phyloP scores from a whole-genome alignment of 495 filamentous ascomycete genomes.

The Tricharina praecox region DNA sequence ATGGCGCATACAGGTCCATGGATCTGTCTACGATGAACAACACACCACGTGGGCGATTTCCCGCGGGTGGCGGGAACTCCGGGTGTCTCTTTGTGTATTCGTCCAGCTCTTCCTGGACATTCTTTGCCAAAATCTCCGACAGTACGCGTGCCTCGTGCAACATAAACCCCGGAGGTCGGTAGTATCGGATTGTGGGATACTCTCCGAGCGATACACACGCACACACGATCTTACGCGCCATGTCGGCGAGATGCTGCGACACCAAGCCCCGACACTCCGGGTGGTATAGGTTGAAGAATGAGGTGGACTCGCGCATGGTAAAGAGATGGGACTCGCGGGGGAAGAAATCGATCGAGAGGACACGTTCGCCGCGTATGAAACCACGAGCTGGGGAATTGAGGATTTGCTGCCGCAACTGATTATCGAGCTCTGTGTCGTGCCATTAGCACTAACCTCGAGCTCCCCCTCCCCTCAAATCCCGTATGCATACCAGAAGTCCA shows the following conservation, averaged over 20 bases:
- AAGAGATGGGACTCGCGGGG: slow-evolving; percentile 81
- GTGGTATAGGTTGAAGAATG: slow-evolving; percentile 83
- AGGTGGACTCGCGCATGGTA: slow-evolving; percentile 84
- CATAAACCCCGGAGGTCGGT: slow-evolving; percentile 49
- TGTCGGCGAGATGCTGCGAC: slow-evolving; percentile 54
- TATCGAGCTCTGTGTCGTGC: slow-evolving; percentile 20
- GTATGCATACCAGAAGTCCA: slow-evolving; percentile 58
- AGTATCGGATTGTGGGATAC: slow-evolving; percentile 70
- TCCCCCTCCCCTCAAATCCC: background rate
- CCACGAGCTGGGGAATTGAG: slow-evolving; percentile 39
- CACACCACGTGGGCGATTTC: slow-evolving; percentile 64
- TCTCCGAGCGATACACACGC: slow-evolving; percentile 30
- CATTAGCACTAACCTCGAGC: slow-evolving; percentile 12
- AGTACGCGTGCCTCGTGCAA: slow-evolving; percentile 76
- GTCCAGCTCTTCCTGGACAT: slow-evolving; percentile 80
- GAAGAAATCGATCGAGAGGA: slow-evolving; percentile 70
- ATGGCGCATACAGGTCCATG: slow-evolving; percentile 73
- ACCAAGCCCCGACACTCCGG: slow-evolving; percentile 75
- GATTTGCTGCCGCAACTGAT: slow-evolving; percentile 22
- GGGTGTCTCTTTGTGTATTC: slow-evolving; percentile 62
- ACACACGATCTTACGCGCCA: slow-evolving; percentile 59
- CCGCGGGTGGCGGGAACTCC: slow-evolving; percentile 59
- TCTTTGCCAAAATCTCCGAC: slow-evolving; percentile 73
- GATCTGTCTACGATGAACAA: slow-evolving; percentile 79
- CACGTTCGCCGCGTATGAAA: slow-evolving; percentile 53